Percentiles rank a stretch among this genome's conserved stretches.
phyloP scores from a whole-genome alignment of 225 moss, liverwort and hornwort species.

The Physcomitrellopsis africana region DNA sequence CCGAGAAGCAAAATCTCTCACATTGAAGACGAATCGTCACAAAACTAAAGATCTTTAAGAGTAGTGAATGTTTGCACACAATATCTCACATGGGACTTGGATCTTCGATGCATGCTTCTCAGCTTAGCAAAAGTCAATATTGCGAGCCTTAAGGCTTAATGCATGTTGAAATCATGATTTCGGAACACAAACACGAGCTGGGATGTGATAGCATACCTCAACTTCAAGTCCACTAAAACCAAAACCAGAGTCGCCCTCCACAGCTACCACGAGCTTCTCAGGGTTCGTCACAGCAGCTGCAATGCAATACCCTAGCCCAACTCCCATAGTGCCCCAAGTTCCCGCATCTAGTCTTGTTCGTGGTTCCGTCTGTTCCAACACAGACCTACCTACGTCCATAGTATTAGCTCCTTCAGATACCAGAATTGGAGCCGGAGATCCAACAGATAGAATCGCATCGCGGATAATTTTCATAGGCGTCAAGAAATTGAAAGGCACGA shows the following conservation, averaged over 20 bases:
- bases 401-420: slow-evolving; percentile 99
- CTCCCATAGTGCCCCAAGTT: slow-evolving; percentile 99
- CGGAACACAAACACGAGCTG: not conserved
- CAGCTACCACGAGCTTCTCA: slow-evolving; percentile 87
- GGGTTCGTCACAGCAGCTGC: slow-evolving; percentile 90
- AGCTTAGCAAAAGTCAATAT: not conserved
- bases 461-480: slow-evolving; percentile 90
- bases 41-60: not conserved
- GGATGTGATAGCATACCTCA: slow-evolving; percentile 59
- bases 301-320: slow-evolving; percentile 91
- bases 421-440: slow-evolving; percentile 91
- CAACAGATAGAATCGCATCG: slow-evolving; percentile 81
- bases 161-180: not conserved
- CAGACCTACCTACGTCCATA: slow-evolving; percentile 91
- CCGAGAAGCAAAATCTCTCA: slow-evolving; percentile 3
- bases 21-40: not conserved
- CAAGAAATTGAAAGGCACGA: slow-evolving; percentile 94
- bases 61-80: not conserved
- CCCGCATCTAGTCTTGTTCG: slow-evolving; percentile 95
- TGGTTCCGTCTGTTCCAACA: slow-evolving; percentile 87
- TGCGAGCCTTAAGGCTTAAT: not conserved
- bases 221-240: slow-evolving; percentile 99
- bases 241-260: slow-evolving; percentile 97
- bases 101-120: not conserved
- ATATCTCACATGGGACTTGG: not conserved